Conservation (phyloP, 2,329 filamentous ascomycete genomes). For the Cordyceps tenuipes region DNA sequence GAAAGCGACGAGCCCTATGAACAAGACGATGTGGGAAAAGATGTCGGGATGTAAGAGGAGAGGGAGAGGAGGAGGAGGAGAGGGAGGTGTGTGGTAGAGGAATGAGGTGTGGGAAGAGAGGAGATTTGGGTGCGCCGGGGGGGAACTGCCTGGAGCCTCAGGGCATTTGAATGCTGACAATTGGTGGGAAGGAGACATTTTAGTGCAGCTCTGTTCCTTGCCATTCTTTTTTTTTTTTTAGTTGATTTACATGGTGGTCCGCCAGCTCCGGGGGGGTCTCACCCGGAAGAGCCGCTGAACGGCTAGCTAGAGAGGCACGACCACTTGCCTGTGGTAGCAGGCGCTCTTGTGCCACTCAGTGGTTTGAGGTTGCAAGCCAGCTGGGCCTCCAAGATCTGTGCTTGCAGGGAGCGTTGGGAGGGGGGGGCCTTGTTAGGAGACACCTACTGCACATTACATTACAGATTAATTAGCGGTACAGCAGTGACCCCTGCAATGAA, state of each 20-base stretch:
- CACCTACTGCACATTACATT: no score
- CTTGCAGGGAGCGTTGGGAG: neutral
- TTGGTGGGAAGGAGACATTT: neutral
- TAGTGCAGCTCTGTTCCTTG: neutral
- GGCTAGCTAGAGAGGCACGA: neutral
- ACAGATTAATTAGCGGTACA: no score
- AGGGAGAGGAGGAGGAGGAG: slow-evolving; percentile 21
- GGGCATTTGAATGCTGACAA: slow-evolving; percentile 1
- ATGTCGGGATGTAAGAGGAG: slow-evolving; percentile 16
- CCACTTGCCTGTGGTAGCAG: neutral
- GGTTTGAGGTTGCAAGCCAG: neutral
- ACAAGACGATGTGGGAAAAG: slow-evolving; percentile 10
- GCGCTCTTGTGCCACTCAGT: neutral
- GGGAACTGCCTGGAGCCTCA: neutral
- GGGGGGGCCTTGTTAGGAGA: neutral
- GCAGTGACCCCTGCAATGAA: neutral
- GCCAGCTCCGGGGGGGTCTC: neutral
- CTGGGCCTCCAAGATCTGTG: neutral
- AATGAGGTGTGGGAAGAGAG: slow-evolving; percentile 15
- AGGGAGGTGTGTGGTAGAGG: slow-evolving; percentile 19
- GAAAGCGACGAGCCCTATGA: slow-evolving; percentile 12
- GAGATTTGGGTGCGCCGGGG: neutral
- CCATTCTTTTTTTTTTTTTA: neutral
- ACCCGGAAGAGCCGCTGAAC: neutral
- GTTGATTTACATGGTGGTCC: neutral